These are phyloP conservation scores for Hericium alpestre DNA, from an alignment of 768 basidiomycete species.

Conservation along the genomic window DNA sequence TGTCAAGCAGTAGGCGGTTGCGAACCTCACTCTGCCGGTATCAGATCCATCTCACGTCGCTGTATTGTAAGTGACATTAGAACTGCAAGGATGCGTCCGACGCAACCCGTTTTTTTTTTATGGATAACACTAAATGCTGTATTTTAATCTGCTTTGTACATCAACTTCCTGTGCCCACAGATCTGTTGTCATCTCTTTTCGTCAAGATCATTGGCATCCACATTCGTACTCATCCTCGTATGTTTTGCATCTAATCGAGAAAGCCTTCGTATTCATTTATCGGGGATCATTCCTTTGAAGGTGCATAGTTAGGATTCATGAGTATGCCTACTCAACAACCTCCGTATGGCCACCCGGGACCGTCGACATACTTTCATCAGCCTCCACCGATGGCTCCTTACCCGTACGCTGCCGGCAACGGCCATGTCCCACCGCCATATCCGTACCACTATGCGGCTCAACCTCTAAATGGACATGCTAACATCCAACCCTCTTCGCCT, in stretches of 20 bases:
- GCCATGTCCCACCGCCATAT: constrained; percentile 18
- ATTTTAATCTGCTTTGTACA: background rate
- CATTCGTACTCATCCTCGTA: background rate
- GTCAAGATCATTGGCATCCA: background rate
- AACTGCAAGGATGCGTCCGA: background rate
- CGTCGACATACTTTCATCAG: constrained; percentile 22
- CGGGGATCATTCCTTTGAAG: background rate
- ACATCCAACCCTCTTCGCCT: constrained; percentile 26
- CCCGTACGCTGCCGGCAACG: constrained; percentile 10
- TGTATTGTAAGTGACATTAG: background rate
- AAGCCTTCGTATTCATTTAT: background rate
- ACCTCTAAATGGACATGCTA: constrained; percentile 30
- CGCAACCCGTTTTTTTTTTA: background rate
- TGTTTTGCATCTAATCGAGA: background rate
- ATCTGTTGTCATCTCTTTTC: background rate
- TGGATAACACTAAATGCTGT: background rate
- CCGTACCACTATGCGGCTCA: constrained; percentile 24
- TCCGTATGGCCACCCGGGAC: constrained; percentile 20
- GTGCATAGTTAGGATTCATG: background rate
- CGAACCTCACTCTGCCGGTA: background rate
- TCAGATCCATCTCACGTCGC: background rate
- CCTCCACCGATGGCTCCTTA: constrained; percentile 20
- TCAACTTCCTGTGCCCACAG: background rate
- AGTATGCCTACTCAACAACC: background rate
- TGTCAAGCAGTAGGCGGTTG: background rate